Evolutionary conservation across 805 yeast genomes (phyloP).

Genomic region (Candida anglica): DNA sequence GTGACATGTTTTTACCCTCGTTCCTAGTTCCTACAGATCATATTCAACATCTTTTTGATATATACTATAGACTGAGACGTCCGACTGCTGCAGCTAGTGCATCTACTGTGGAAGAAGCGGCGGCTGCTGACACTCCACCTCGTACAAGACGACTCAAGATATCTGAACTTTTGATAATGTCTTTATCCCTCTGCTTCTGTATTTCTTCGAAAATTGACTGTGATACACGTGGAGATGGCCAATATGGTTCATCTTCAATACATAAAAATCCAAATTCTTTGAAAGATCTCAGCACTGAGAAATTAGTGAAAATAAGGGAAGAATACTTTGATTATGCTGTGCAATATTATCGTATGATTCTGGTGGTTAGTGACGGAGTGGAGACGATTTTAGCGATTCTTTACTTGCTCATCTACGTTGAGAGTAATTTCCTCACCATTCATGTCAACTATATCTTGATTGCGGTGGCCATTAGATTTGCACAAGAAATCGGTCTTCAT

Average conservation of each 20-base stretch:
- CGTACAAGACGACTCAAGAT: conserved; percentile 12
- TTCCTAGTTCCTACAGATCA: conserved; percentile 13
- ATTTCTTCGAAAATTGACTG: conserved; percentile 18
- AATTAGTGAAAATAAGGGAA: neutral
- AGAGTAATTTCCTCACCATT: conserved; percentile 26
- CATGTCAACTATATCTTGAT: conserved; percentile 40
- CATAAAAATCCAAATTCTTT: too few relatives aligned
- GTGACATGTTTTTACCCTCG: conserved; percentile 13
- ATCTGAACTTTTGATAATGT: conserved; percentile 33
- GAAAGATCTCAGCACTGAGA: neutral
- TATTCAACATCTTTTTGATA: conserved; percentile 18
- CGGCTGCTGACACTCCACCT: conserved; percentile 2
- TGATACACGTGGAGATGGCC: neutral
- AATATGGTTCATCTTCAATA: neutral
- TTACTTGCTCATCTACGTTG: conserved; percentile 18
- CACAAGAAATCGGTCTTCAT: conserved; percentile 57
- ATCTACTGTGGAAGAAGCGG: too few relatives aligned
- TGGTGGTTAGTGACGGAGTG: conserved; percentile 21
- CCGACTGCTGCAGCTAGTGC: neutral
- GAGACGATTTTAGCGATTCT: conserved; percentile 17
- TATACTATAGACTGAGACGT: conserved; percentile 19
- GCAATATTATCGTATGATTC: conserved; percentile 17
- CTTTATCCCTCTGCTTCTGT: conserved; percentile 21
- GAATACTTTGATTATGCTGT: conserved; percentile 4
- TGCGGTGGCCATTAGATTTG: conserved; percentile 48